These are phyloP conservation scores for Anisodus tanguticus DNA, from an alignment of 257 asterid species.

Conservation along the genomic window DNA sequence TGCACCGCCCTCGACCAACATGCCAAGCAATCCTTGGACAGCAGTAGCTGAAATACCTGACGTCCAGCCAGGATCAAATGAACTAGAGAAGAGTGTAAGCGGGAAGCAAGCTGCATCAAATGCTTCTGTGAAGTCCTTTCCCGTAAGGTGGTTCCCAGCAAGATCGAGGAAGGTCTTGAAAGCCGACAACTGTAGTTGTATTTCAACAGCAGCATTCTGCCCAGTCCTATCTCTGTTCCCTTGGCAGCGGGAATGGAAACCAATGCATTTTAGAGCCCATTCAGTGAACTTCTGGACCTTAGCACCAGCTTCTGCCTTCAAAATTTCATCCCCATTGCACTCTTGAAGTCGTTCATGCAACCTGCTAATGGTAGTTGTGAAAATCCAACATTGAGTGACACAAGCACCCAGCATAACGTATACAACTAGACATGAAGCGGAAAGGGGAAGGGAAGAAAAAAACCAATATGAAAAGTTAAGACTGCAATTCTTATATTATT, in stretches of 20 bases:
- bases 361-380: conserved; percentile 47
- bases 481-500: background rate
- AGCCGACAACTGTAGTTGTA: conserved; percentile 89
- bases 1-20: conserved; percentile 99
- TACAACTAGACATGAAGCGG: background rate
- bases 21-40: conserved; percentile 86
- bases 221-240: conserved; percentile 79
- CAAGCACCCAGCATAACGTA: conserved; percentile 16
- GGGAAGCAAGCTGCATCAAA: conserved; percentile 99
- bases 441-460: background rate
- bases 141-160: conserved; percentile 88
- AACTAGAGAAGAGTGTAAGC: conserved; percentile 92
- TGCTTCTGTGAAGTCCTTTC: conserved; percentile 98
- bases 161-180: conserved; percentile 93
- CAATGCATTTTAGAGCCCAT: conserved; percentile 99
- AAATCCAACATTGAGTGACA: conserved; percentile 29
- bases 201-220: conserved; percentile 70
- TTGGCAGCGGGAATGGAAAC: conserved; percentile 97
- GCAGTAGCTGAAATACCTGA: conserved; percentile 95
- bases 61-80: conserved; percentile 99
- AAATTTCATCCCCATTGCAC: conserved; percentile 91
- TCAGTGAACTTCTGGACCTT: conserved; percentile 98
- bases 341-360: conserved; percentile 94
- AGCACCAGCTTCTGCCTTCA: conserved; percentile 98
- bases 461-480: background rate